Evolutionary conservation across 495 filamentous ascomycete species (phyloP), one percentile per base, ranked within the genome.

Genomic region (Daldinia decipiens): DNA sequence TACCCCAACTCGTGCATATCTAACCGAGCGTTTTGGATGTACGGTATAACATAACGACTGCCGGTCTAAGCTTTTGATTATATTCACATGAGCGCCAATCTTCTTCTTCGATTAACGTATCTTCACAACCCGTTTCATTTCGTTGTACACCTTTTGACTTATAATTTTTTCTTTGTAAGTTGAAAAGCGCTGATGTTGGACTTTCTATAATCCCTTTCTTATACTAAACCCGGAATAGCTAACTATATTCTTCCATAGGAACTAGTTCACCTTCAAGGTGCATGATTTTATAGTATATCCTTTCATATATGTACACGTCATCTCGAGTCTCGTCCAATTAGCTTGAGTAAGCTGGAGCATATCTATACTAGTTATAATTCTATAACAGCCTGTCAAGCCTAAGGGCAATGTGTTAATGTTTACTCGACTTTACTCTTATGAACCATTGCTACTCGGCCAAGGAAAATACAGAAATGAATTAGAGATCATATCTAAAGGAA

Each of bases 1-100:
- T 67, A 63, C 63, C 69, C 64, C 54, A 47, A 67, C 55, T 52
- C 15, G 47, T 73, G 70, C 65, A 61, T 66, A 66, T 69, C 59
- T 65, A 40, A 66, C 70, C 62, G 57, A 73, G 65, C 62, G 57
- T 38, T 29, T 40, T 61, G 27, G 57, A 47, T 47, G 38, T 62
- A 51, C 58, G 57, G 50, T 7, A 62, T 65, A 65, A 56, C 57
- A 40, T 43, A 53, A 62, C 24, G 55, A n/a, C 53, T 73, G 11
- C 53, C 50, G 40, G 70, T 24, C 59, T 62, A 19, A 55, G 57
- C 53, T 73, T 61, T 60, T 60, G 50, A 66, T 65, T 72, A 71
- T 71, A 72, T 61, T 45, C 47, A 47, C 26, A 45, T 31, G 47
- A 57, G 59, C 60, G 47, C 59, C 50, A 51, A 51, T 55, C 36